Base-by-base conservation (phyloP, 176 grass and related monocot genomes). In the Carex myosuroides region DNA sequence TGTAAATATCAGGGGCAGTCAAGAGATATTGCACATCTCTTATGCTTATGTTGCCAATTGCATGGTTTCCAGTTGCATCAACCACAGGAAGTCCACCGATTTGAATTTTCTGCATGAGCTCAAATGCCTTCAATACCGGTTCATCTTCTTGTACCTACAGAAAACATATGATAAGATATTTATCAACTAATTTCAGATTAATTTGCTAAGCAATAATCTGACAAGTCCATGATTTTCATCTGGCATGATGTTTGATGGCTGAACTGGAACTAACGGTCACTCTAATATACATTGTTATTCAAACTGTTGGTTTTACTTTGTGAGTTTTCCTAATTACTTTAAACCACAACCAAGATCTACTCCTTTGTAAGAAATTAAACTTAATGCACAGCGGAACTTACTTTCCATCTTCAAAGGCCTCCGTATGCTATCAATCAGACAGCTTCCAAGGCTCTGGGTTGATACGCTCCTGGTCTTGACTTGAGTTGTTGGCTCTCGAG, bases 11-110 rank as follows among this genome's bases (percentile, higher is more conserved):
- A 24, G 97, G 91, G 60, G 93, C 81, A 52, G 87, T 90, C 64
- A 96, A 79, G 86, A 99, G 97, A 92, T 96, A 99, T 44, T 99
- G 97, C 18, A 99, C 97, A 92, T 99, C 97, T 91, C 97, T 99
- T 57, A 99, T 94, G 71, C 97, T 99, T 74, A 99, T 99, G 44
- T 99, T 99, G 56, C 97, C 97, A 58, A 90, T 87, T 79, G 88
- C 90, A 66, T 63, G 90, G 65, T 88, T 77, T 69, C 93, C 93
- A 80, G 84, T 94, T 54, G 65, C 86, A 83, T 96, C 88, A 60
- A 99, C 94, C 42, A 99, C 97, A 29, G 97, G 97, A 66, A 99
- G 70, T 37, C 97, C 97, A 29, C 97, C 93, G 24, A 99, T 69
- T 59, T 91, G 91, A 18, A 88, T 99, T 81, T 89, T 83, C 83